Conservation (phyloP, 2,329 filamentous ascomycete species). For the Penicillium sp. region DNA sequence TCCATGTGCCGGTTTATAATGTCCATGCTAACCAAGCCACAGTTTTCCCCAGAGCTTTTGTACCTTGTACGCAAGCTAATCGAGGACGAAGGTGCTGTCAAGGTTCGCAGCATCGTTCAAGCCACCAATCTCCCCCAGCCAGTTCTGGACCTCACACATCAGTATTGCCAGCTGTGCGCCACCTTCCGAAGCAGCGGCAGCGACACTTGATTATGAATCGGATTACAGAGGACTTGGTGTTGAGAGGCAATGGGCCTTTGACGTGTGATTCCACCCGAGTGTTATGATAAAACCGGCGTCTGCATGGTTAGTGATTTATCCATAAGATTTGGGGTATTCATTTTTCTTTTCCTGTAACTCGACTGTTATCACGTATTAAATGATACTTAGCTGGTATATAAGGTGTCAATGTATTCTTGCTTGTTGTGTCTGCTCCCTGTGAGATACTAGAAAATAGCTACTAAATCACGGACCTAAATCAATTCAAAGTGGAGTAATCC, state of each 20-base stretch:
- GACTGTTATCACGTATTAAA: slow-evolving; percentile 8
- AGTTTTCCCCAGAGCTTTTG: slow-evolving; percentile 87
- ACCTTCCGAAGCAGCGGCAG: slow-evolving; percentile 92
- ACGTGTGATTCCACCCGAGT: slow-evolving; percentile 6
- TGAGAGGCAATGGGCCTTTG: slow-evolving; percentile 2
- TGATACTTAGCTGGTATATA: slow-evolving; percentile 12
- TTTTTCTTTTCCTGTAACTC: slow-evolving; percentile 10
- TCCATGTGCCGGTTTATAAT: neutral
- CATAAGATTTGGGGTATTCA: slow-evolving; percentile 13
- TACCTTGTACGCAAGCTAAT: slow-evolving; percentile 86
- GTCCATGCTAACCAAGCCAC: slow-evolving; percentile 16
- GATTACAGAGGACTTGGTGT: slow-evolving; percentile 1
- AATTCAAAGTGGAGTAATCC: too few relatives aligned
- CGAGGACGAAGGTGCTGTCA: slow-evolving; percentile 94
- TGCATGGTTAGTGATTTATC: slow-evolving; percentile 19
- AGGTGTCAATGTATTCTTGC: slow-evolving; percentile 6
- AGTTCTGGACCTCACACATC: slow-evolving; percentile 88
- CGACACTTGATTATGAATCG: slow-evolving; percentile 55
- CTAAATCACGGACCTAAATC: too few relatives aligned
- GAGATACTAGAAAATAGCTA: too few relatives aligned
- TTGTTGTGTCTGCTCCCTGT: too few relatives aligned
- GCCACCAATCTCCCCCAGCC: slow-evolving; percentile 89
- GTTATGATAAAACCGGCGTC: slow-evolving; percentile 14
- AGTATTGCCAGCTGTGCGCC: slow-evolving; percentile 90
- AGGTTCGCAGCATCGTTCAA: slow-evolving; percentile 94